Percentiles rank a stretch among this genome's conserved stretches.
Evolutionary conservation across 352 stramenopile species (phyloP).

Genomic region (Saprolegnia diclina): DNA sequence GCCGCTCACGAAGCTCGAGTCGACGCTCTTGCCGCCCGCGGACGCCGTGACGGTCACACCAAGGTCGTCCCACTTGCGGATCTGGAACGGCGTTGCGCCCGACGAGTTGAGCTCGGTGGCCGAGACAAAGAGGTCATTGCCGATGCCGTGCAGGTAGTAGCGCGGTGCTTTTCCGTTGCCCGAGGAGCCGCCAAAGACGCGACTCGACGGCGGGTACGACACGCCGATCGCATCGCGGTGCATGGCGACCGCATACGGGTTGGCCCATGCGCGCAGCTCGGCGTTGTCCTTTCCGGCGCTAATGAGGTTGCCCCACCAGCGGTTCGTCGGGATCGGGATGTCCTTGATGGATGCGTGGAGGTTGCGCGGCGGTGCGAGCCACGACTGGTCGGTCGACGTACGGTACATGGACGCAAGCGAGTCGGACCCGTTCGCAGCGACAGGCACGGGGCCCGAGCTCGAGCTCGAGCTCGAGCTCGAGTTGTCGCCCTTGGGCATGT

Average conservation of each 20-base stretch:
- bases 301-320: constrained; percentile 77
- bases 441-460: neutral
- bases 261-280: constrained; percentile 54
- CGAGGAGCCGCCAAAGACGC: constrained; percentile 48
- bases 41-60: constrained; percentile 46
- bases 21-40: constrained; percentile 35
- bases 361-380: constrained; percentile 41
- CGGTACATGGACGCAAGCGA: neutral
- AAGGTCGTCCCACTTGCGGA: constrained; percentile 59
- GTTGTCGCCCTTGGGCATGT: neutral
- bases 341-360: constrained; percentile 37
- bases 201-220: constrained; percentile 60
- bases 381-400: constrained; percentile 19
- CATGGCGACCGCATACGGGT: constrained; percentile 58
- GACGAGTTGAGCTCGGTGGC: constrained; percentile 43
- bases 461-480: neutral
- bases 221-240: constrained; percentile 49
- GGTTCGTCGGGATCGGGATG: constrained; percentile 54
- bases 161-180: constrained; percentile 31
- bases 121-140: constrained; percentile 58
- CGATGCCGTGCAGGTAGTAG: constrained; percentile 30
- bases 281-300: constrained; percentile 31
- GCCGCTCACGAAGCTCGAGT: constrained; percentile 50
- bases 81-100: constrained; percentile 38
- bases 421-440: neutral